These are phyloP conservation scores for Tagetes patula DNA, from an alignment of 129 eudicot species.

Conservation along the genomic window DNA sequence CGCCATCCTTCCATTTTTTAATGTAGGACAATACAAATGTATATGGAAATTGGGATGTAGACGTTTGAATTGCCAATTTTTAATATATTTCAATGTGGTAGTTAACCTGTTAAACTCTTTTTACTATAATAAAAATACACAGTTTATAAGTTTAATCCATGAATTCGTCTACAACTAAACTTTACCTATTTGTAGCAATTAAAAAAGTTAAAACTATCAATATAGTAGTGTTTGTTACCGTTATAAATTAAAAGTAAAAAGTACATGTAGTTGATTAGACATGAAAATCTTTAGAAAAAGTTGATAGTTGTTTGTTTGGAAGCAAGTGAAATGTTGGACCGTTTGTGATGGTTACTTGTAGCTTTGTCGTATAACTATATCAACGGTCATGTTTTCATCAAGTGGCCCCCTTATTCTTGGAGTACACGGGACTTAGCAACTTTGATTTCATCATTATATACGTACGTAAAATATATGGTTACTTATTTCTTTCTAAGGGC, in stretches of 20 bases:
- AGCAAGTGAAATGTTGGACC: constrained; percentile 26
- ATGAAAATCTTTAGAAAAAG: constrained; percentile 13
- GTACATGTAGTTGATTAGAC: neutral
- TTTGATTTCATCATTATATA: neutral
- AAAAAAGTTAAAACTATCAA: neutral
- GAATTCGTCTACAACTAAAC: neutral
- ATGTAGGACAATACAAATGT: neutral
- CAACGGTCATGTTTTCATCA: constrained; percentile 26
- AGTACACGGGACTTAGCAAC: neutral
- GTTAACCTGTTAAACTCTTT: neutral
- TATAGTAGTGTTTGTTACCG: no score
- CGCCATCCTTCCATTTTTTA: neutral
- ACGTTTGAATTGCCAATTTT: neutral
- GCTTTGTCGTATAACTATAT: constrained; percentile 9
- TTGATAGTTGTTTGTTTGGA: constrained; percentile 32
- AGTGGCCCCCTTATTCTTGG: constrained; percentile 10
- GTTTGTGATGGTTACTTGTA: constrained; percentile 16
- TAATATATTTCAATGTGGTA: no score
- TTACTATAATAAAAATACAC: neutral
- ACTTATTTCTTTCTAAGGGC: no score
- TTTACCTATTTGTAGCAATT: neutral
- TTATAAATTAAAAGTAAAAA: no score
- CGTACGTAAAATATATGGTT: no score
- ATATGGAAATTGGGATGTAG: constrained; percentile 17
- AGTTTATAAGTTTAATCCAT: neutral